phyloP scores from a whole-genome alignment of 345 rosid genomes.

The Camelina hispida region DNA sequence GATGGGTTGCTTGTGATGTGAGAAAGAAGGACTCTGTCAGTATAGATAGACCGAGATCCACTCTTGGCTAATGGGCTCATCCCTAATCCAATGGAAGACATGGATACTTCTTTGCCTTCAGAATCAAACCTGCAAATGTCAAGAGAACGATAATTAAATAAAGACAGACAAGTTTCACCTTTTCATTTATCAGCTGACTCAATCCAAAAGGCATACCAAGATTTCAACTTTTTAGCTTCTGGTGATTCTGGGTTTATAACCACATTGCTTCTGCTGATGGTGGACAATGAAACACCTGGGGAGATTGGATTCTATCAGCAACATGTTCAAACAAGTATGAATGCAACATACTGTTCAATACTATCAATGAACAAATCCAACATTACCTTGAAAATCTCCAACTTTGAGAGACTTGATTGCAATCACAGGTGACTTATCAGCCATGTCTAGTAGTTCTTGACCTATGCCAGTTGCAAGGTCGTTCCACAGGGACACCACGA shows the following conservation, averaged over 20 bases:
- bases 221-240: constrained; percentile 70
- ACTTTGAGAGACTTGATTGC: constrained; percentile 89
- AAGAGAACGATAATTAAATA: neutral
- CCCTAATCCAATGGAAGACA: constrained; percentile 75
- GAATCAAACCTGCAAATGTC: constrained; percentile 66
- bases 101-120: constrained; percentile 78
- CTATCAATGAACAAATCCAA: constrained; percentile 10
- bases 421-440: constrained; percentile 70
- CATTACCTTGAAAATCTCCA: constrained; percentile 90
- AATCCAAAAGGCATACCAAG: constrained; percentile 55
- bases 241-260: constrained; percentile 72
- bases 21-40: constrained; percentile 66
- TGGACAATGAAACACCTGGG: constrained; percentile 80
- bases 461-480: constrained; percentile 80
- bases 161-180: neutral
- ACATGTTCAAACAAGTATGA: neutral
- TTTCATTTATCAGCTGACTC: neutral
- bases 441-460: constrained; percentile 71
- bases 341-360: neutral
- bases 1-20: constrained; percentile 66
- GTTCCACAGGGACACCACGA: constrained; percentile 86
- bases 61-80: constrained; percentile 58
- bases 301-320: constrained; percentile 14
- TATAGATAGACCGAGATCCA: constrained; percentile 75
- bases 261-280: constrained; percentile 67